Evolutionary conservation across 306 rosid species (phyloP).

Genomic region (Delonix regia): DNA sequence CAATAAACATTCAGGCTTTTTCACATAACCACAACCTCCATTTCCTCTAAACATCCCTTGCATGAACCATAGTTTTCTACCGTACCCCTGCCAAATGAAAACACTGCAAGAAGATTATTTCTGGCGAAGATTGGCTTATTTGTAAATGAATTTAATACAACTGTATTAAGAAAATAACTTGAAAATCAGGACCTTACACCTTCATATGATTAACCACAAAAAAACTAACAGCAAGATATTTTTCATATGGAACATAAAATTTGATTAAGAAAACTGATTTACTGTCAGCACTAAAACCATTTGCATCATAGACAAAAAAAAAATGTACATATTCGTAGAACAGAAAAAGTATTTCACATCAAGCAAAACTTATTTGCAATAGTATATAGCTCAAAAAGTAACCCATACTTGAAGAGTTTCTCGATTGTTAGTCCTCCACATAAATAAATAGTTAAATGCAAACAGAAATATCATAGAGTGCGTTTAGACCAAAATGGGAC

Average conservation of each 20-base stretch:
- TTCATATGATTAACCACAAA: slow-evolving; percentile 10
- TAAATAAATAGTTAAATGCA: neutral
- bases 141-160: neutral
- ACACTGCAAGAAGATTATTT: slow-evolving; percentile 1
- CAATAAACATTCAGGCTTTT: slow-evolving; percentile 70
- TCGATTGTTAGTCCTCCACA: neutral
- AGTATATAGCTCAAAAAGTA: slow-evolving; percentile 4
- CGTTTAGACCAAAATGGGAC: neutral
- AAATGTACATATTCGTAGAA: neutral
- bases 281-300: slow-evolving; percentile 22
- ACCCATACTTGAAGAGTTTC: neutral
- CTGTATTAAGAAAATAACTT: slow-evolving; percentile 2
- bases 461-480: neutral
- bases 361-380: slow-evolving; percentile 7
- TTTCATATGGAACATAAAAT: neutral
- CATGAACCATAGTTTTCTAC: slow-evolving; percentile 77
- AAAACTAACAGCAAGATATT: neutral
- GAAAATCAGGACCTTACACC: slow-evolving; percentile 6
- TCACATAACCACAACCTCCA: slow-evolving; percentile 90
- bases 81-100: slow-evolving; percentile 65
- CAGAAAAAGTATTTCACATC: slow-evolving; percentile 10
- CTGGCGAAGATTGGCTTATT: neutral
- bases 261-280: neutral
- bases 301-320: neutral
- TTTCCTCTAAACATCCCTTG: slow-evolving; percentile 93